phyloP scores from a whole-genome alignment of 2,329 filamentous ascomycete species.

The Aureobasidium sp. region DNA sequence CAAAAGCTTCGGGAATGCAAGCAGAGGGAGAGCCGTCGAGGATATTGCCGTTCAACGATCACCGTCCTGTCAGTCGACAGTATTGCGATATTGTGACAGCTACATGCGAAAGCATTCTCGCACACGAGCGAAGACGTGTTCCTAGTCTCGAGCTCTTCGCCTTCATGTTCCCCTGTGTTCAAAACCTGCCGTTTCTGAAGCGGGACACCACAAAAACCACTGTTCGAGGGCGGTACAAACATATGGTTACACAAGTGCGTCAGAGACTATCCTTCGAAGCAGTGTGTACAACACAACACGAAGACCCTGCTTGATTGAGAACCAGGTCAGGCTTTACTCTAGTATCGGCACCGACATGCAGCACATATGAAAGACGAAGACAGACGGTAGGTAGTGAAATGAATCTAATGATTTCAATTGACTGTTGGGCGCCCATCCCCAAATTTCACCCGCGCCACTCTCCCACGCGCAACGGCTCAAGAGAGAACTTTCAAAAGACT shows the following conservation, averaged over 20 bases:
- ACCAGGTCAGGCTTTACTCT: neutral
- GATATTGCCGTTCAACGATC: too few relatives aligned
- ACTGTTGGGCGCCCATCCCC: slow-evolving; percentile 11
- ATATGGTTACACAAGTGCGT: neutral
- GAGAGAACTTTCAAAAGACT: neutral
- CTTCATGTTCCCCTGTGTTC: too few relatives aligned
- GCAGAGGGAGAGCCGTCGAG: too few relatives aligned
- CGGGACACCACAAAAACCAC: neutral
- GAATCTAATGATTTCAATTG: slow-evolving; percentile 15
- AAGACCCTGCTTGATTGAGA: neutral
- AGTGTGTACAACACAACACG: neutral
- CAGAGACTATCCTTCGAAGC: neutral
- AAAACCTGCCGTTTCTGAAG: too few relatives aligned
- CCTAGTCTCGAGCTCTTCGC: too few relatives aligned
- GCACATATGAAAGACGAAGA: neutral
- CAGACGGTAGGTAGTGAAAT: neutral
- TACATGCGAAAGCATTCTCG: too few relatives aligned
- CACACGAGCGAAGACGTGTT: too few relatives aligned
- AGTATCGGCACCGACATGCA: neutral
- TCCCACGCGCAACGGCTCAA: neutral
- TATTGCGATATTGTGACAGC: too few relatives aligned
- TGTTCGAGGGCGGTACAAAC: neutral
- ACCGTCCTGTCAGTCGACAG: too few relatives aligned
- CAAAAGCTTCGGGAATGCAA: too few relatives aligned
- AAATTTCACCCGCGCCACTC: slow-evolving; percentile 7